Percentiles rank a stretch among this genome's conserved stretches.
These are phyloP conservation scores for Pyricularia grisea DNA, from an alignment of 2,329 filamentous ascomycete genomes.

Conservation along the genomic window DNA sequence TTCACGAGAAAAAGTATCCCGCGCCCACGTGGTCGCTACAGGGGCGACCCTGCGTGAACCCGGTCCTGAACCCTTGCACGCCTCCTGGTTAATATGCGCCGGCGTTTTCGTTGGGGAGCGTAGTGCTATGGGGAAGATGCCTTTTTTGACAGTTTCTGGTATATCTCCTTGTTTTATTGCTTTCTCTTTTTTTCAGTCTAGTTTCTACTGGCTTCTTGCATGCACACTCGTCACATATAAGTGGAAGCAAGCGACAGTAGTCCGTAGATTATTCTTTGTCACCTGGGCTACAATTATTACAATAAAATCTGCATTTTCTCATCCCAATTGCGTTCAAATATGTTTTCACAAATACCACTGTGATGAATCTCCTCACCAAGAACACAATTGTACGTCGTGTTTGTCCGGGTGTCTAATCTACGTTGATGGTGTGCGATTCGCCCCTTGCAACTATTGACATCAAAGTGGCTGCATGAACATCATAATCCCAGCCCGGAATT, in stretches of 20 bases:
- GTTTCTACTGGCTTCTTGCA: background rate
- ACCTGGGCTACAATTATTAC: background rate
- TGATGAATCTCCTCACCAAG: too few relatives aligned
- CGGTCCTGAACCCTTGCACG: background rate
- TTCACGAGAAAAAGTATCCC: background rate
- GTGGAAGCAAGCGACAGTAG: background rate
- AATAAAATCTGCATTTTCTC: background rate
- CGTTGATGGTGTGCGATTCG: background rate
- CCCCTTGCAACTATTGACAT: background rate
- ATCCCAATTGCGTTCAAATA: background rate
- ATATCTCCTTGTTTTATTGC: background rate
- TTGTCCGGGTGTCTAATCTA: background rate
- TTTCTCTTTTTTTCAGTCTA: background rate
- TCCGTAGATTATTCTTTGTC: too few relatives aligned
- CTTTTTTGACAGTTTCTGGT: too few relatives aligned
- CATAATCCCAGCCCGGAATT: background rate
- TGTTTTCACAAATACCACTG: too few relatives aligned
- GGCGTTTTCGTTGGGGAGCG: background rate
- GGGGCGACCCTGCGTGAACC: background rate
- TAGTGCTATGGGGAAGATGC: too few relatives aligned
- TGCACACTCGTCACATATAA: background rate
- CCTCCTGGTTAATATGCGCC: background rate
- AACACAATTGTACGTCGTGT: too few relatives aligned
- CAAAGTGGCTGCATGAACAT: background rate
- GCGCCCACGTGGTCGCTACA: background rate